Percentiles rank a stretch among this genome's conserved stretches.
Evolutionary conservation across 495 filamentous ascomycete genomes (phyloP).

Genomic region (Penicillium verhagenii): DNA sequence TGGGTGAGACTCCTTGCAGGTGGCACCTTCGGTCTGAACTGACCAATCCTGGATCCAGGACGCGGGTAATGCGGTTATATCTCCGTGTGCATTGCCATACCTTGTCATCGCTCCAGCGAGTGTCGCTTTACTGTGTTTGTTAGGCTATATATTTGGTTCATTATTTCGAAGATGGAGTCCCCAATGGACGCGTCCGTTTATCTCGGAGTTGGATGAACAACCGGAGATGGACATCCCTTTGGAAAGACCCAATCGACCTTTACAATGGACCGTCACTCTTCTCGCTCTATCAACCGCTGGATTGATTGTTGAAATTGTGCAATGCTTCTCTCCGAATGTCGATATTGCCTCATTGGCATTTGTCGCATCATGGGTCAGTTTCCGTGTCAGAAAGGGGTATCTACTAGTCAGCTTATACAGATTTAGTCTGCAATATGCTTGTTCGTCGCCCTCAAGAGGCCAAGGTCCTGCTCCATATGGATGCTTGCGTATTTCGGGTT

Average conservation of each 20-base stretch:
- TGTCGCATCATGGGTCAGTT: slow-evolving; percentile 49
- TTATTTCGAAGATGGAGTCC: slow-evolving; percentile 36
- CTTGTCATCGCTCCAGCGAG: slow-evolving; percentile 46
- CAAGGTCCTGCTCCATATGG: slow-evolving; percentile 40
- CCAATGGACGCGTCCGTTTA: slow-evolving; percentile 50
- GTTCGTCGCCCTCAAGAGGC: slow-evolving; percentile 48
- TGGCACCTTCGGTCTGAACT: slow-evolving; percentile 1
- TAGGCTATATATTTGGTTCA: slow-evolving; percentile 33
- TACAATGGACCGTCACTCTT: slow-evolving; percentile 37
- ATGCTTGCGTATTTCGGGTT: slow-evolving; percentile 33
- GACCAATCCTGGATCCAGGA: slow-evolving; percentile 50
- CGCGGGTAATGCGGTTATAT: slow-evolving; percentile 46
- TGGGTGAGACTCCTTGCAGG: slow-evolving; percentile 23
- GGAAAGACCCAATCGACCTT: slow-evolving; percentile 23
- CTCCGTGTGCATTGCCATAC: slow-evolving; percentile 47
- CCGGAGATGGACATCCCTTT: slow-evolving; percentile 33
- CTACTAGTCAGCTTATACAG: slow-evolving; percentile 5
- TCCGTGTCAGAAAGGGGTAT: neutral
- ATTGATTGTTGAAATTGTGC: slow-evolving; percentile 38
- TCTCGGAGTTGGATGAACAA: slow-evolving; percentile 38
- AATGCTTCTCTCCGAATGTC: slow-evolving; percentile 31
- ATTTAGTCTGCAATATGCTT: slow-evolving; percentile 42
- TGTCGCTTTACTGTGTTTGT: slow-evolving; percentile 37
- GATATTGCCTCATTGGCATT: slow-evolving; percentile 29
- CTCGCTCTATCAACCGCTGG: slow-evolving; percentile 42